Base-by-base conservation (phyloP, 306 rosid genomes). In the Dalbergia oliveri region DNA sequence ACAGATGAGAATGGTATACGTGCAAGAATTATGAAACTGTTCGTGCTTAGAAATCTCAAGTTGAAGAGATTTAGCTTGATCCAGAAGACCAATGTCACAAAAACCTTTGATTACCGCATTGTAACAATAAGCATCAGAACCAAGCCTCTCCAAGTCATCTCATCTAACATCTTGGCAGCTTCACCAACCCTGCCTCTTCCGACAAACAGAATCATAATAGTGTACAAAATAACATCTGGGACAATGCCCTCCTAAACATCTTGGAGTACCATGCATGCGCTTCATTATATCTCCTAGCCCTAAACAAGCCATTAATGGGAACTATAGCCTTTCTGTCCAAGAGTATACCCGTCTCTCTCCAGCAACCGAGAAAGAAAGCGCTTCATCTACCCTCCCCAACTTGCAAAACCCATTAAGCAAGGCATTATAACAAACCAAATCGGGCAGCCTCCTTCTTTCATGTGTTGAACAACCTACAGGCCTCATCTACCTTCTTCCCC, bases 1-100 rank as follows among this genome's bases (percentile, higher is more conserved):
- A 86, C 86, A 85, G 51, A 94, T 91, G 84, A 94, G 93, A 85
- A 94, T 88, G 54, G 97, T 86, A 81, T 92, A 86, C 0, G 97
- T 91, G 82, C 61, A 84, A 66, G 88, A 45, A 79, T 91, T 79
- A 16, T 93, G 91, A 83, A 90, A 89, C 60, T 73, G 62, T 64
- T 77, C 79, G 39, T 83, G 79, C 64, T 86, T 65, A 39, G 94
- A 92, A 75, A 91, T 82, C 86, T 90, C 87, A 50, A 86, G 97
- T 37, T 78, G 84, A 57, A 94, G 94, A 77, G 97, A 93, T 49
- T 11, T 86, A 16, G 98, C 98, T 73, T 77, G 80, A 76, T 92
- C 90, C 86, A 92, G 79, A 84, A 86, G 90, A 58, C 91, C 95
- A 73, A 74, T 8, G 67, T 90, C 86, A 69, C 97, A 92, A 5